These are phyloP conservation scores for Anthostomella pinea DNA, from an alignment of 2,329 filamentous ascomycete genomes.

Conservation along the genomic window DNA sequence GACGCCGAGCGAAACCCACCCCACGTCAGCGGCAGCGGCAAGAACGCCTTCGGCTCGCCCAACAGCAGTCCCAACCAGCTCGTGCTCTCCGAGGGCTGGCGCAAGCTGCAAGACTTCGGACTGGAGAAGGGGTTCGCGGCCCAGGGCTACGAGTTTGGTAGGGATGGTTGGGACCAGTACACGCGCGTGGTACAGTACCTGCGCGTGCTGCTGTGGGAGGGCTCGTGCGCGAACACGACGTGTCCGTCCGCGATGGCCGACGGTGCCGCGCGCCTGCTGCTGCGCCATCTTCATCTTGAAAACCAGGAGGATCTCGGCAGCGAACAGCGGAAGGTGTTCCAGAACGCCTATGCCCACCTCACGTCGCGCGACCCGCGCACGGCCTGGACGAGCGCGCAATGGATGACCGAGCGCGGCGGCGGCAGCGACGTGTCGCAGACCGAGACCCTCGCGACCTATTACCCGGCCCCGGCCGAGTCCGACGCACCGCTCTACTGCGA, in stretches of 20 bases:
- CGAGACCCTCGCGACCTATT: conserved; percentile 47
- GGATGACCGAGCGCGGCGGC: conserved; percentile 61
- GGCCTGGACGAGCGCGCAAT: conserved; percentile 60
- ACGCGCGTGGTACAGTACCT: conserved; percentile 60
- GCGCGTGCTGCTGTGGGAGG: conserved; percentile 20
- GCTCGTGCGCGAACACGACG: conserved; percentile 36
- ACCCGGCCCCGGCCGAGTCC: conserved; percentile 11
- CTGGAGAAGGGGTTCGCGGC: conserved; percentile 58
- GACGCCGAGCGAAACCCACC: conserved; percentile 66
- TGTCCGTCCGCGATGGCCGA: conserved; percentile 56
- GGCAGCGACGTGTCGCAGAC: conserved; percentile 57
- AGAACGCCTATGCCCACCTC: conserved; percentile 41
- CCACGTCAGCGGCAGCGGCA: conserved; percentile 52
- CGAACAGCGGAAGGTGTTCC: conserved; percentile 30
- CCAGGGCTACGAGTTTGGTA: conserved; percentile 54
- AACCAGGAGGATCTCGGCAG: conserved; percentile 14
- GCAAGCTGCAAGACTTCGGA: conserved; percentile 57
- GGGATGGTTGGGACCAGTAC: conserved; percentile 46
- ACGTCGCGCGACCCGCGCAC: conserved; percentile 39
- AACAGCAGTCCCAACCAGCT: conserved; percentile 53
- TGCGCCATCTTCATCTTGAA: conserved; percentile 26
- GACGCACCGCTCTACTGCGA: conserved; percentile 13
- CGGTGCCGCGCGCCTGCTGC: conserved; percentile 40
- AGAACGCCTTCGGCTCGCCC: conserved; percentile 60
- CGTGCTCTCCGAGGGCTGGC: conserved; percentile 66